Conservation (phyloP, 2,329 filamentous ascomycete genomes). For the Fusarium sp. region DNA sequence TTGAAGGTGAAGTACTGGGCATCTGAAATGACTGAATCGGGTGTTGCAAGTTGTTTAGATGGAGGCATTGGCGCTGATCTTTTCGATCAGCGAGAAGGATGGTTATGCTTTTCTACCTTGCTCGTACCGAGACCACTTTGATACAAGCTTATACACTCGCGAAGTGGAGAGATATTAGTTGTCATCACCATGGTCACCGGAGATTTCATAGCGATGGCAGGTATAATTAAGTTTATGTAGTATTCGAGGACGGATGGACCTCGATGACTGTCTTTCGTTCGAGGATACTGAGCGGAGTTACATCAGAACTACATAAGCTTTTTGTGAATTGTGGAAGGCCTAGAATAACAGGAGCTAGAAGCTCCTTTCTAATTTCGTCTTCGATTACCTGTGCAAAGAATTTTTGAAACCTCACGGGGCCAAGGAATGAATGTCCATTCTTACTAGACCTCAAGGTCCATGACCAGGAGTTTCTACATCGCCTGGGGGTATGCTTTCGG, state of each 20-base stretch:
- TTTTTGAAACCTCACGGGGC: too few species aligned
- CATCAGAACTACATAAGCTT: accelerated
- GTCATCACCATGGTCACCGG: accelerated
- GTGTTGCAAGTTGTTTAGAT: not conserved
- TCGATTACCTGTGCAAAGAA: accelerated
- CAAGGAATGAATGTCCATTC: too few species aligned
- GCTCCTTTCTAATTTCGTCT: not conserved
- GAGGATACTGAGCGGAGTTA: accelerated
- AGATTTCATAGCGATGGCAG: not conserved
- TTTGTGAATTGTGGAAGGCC: not conserved
- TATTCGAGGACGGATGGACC: not conserved
- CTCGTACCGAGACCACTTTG: not conserved
- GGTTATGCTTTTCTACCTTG: not conserved
- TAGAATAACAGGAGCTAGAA: too few species aligned
- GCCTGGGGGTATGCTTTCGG: too few species aligned
- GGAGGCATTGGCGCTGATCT: not conserved
- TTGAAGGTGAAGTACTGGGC: not conserved
- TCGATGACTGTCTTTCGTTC: not conserved
- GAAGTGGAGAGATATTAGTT: accelerated
- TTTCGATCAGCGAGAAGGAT: not conserved
- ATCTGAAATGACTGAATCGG: too few species aligned
- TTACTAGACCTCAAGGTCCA: too few species aligned
- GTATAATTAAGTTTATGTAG: not conserved
- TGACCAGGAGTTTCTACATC: too few species aligned
- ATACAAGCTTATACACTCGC: not conserved